Base-by-base conservation (phyloP, 768 basidiomycete genomes). In the Leccinellum rugosiceps region DNA sequence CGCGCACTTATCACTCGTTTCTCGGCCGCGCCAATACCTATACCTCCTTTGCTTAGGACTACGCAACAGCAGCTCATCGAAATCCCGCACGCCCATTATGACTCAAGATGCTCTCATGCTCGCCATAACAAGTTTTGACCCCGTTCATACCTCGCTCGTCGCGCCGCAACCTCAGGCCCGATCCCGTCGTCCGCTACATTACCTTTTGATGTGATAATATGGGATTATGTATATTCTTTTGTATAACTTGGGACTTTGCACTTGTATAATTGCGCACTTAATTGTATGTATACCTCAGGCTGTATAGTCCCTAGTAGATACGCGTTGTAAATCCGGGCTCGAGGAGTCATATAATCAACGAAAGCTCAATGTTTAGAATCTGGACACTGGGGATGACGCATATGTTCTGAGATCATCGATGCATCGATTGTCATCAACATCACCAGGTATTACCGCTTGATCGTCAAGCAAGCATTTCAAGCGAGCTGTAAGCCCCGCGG, bases 141-240 rank as follows among this genome's bases (percentile, higher is more conserved):
- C 55, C 52, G 53, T 43, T 51, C 17, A 47, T 53, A 44, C 63
- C 38, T 55, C 43, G 47, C 58, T 41, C 35, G 4, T 52, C 57
- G 8, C 32, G 64, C 68, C 68, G 61, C 56, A 65, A 64, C 68
- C 48, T 58, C 60, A 50, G 60, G 45, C 35, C 32, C 56, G 14
- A 47, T 47, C 46, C 47, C 19, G 41, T 46, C 55, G 45, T n/a
- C 50, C 43, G 8, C 35, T 64, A 64, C 56, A 32, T 46, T 64
- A 58, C 58, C 46, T 58, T 59, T 56, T 32, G 11, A 45, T 68
- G 58, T 66, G 56, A 64, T 68, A 60, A 69, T 69, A 64, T 65
- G 63, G 64, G 25, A 63, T 63, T 59, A 64, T 69, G 68, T 69
- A 70, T 60, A 70, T 70, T 68, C 68, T 66, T 64, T 70, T 69